Evolutionary conservation across 1,284 basidiomycete species (phyloP).

Genomic region (Laetiporus sulphureus): DNA sequence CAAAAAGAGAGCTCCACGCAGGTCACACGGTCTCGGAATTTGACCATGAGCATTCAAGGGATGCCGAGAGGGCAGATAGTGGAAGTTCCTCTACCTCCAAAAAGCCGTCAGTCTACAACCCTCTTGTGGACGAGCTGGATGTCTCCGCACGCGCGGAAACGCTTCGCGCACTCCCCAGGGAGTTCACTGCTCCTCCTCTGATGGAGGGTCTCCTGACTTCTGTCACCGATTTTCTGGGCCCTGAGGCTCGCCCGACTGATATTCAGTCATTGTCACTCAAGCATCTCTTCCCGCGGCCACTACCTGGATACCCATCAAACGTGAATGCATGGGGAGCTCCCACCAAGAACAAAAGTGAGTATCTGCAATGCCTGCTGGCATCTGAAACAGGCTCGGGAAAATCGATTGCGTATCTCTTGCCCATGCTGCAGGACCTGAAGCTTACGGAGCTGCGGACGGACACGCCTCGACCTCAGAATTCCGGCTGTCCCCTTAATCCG

Average conservation of each 20-base stretch:
- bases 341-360: constrained; percentile 18
- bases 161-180: constrained; percentile 17
- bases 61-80: not conserved
- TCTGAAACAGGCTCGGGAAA: constrained; percentile 89
- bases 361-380: constrained; percentile 65
- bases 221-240: constrained; percentile 50
- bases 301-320: constrained; percentile 17
- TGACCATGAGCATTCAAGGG: not conserved
- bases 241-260: constrained; percentile 51
- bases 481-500: constrained; percentile 40
- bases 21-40: too few relatives aligned
- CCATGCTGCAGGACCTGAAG: constrained; percentile 75
- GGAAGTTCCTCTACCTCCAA: not conserved
- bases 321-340: constrained; percentile 3
- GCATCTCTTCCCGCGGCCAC: constrained; percentile 35
- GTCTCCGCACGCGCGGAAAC: constrained; percentile 22
- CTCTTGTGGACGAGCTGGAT: constrained; percentile 35
- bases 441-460: constrained; percentile 34
- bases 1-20: too few relatives aligned
- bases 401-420: constrained; percentile 84
- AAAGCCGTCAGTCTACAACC: constrained; percentile 20
- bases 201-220: constrained; percentile 53
- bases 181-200: constrained; percentile 65
- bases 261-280: constrained; percentile 71
- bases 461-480: not conserved